Evolutionary conservation across 1,284 basidiomycete genomes (phyloP).

Genomic region (Ganoderma lucidum): DNA sequence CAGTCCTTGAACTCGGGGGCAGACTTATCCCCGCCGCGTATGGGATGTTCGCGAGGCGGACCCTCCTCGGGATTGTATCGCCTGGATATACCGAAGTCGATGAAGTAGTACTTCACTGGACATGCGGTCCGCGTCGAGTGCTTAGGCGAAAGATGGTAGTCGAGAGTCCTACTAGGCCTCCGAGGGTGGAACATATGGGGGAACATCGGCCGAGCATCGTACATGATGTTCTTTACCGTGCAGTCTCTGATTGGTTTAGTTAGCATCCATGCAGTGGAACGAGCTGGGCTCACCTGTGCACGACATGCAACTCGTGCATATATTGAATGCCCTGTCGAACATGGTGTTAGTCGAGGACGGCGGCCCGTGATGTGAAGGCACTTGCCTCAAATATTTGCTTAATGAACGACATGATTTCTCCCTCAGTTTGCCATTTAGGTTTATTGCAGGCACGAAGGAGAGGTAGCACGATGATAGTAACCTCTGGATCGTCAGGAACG

Average conservation of each 20-base stretch:
- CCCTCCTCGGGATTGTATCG: conserved; percentile 24
- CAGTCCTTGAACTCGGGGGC: conserved; percentile 17
- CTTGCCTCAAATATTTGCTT: conserved; percentile 34
- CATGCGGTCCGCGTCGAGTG: conserved; percentile 37
- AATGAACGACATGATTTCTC: conserved; percentile 35
- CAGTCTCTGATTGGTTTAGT: conserved; percentile 37
- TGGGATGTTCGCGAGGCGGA: conserved; percentile 11
- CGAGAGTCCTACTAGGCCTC: not conserved
- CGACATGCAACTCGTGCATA: too few species aligned
- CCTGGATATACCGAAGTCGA: conserved; percentile 47
- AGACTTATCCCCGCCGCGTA: conserved; percentile 20
- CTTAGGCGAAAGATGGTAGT: conserved; percentile 29
- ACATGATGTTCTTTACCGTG: conserved; percentile 28
- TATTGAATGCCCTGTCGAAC: too few species aligned
- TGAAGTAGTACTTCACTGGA: conserved; percentile 41
- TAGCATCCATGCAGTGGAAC: too few species aligned
- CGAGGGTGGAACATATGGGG: conserved; percentile 35
- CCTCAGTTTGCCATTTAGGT: conserved; percentile 30
- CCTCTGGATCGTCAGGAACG: conserved; percentile 7
- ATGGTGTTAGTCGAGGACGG: too few species aligned
- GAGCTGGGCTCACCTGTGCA: too few species aligned
- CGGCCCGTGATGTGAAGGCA: too few species aligned
- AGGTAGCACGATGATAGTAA: conserved; percentile 36
- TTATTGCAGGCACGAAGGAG: conserved; percentile 31
- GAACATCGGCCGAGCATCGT: not conserved